Evolutionary conservation across 495 filamentous ascomycete species (phyloP).

Genomic region (Trichoderma virens): DNA sequence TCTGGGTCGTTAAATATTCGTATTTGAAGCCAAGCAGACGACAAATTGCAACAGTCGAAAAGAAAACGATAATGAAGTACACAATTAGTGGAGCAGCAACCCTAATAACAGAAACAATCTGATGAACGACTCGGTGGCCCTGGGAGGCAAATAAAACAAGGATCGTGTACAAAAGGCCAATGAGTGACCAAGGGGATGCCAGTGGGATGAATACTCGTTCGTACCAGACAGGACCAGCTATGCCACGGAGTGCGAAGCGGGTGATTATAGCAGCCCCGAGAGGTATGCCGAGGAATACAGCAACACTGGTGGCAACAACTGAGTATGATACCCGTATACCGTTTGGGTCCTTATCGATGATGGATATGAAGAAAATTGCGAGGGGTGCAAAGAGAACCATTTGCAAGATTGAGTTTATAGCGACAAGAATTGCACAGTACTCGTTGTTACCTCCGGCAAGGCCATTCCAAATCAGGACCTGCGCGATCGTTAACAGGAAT

Average conservation of each 20-base stretch:
- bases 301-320: slow-evolving; percentile 70
- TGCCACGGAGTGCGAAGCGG: slow-evolving; percentile 51
- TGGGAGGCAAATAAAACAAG: slow-evolving; percentile 79
- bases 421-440: slow-evolving; percentile 87
- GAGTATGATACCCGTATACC: slow-evolving; percentile 53
- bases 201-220: slow-evolving; percentile 61
- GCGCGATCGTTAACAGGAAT: too few species aligned
- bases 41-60: slow-evolving; percentile 51
- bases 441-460: slow-evolving; percentile 71
- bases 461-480: slow-evolving; percentile 73
- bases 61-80: slow-evolving; percentile 73
- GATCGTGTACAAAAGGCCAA: slow-evolving; percentile 82
- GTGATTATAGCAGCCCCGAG: slow-evolving; percentile 72
- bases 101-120: slow-evolving; percentile 73
- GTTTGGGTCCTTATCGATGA: slow-evolving; percentile 40
- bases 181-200: slow-evolving; percentile 64
- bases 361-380: slow-evolving; percentile 66
- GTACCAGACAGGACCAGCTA: slow-evolving; percentile 54
- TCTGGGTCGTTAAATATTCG: slow-evolving; percentile 64
- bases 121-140: slow-evolving; percentile 68
- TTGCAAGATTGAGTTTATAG: slow-evolving; percentile 78
- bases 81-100: slow-evolving; percentile 74
- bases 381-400: slow-evolving; percentile 82
- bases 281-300: slow-evolving; percentile 79
- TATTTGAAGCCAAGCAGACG: slow-evolving; percentile 66